These are phyloP conservation scores for Exophiala alcalophila DNA, from an alignment of 2,329 filamentous ascomycete genomes.

Conservation along the genomic window DNA sequence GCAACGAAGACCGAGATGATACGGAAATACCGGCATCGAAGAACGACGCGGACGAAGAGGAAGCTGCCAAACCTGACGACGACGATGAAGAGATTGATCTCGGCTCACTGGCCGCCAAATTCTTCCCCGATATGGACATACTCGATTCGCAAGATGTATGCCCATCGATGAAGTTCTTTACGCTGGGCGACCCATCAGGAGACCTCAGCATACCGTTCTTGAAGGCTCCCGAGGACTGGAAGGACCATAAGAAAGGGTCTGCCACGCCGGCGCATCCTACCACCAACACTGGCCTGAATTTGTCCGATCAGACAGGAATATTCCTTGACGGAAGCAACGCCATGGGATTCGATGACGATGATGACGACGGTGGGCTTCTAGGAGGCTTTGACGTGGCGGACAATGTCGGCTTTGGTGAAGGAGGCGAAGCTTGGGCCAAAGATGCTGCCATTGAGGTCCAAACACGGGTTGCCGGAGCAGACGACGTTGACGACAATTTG, in stretches of 20 bases:
- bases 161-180: conserved; percentile 89
- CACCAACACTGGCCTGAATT: conserved; percentile 37
- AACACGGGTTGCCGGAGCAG: conserved; percentile 67
- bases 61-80: conserved; percentile 43
- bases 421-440: conserved; percentile 90
- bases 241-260: conserved; percentile 60
- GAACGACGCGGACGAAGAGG: conserved; percentile 34
- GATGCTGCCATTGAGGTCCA: conserved; percentile 85
- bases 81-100: conserved; percentile 74
- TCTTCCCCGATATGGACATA: conserved; percentile 75
- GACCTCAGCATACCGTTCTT: conserved; percentile 89
- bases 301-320: conserved; percentile 69
- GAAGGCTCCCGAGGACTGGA: conserved; percentile 83
- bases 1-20: conserved; percentile 39
- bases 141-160: conserved; percentile 90
- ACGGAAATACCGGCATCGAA: conserved; percentile 45
- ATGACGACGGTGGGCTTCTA: conserved; percentile 69
- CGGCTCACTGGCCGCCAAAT: conserved; percentile 67
- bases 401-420: conserved; percentile 87
- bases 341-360: conserved; percentile 77
- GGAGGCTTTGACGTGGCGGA: conserved; percentile 55
- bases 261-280: conserved; percentile 20
- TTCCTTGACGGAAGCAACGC: conserved; percentile 85
- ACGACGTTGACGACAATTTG: conserved; percentile 53
- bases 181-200: conserved; percentile 80